Base-by-base conservation (phyloP, 2,329 filamentous ascomycete species). In the Clarireedia sp. region DNA sequence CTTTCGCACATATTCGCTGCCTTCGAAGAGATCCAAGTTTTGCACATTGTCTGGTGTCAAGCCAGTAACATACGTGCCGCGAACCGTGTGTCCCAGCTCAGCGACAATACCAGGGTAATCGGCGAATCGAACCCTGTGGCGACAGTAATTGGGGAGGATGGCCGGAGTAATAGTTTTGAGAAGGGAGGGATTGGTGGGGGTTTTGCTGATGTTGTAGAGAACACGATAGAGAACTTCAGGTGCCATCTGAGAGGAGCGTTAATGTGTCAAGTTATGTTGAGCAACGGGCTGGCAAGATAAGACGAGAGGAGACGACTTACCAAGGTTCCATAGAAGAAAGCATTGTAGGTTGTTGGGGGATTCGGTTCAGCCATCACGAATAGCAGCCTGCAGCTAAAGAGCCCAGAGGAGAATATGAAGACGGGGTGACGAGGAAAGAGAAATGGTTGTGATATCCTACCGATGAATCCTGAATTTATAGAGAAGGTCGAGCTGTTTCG, bases 171-270 rank as follows among this genome's bases (percentile, higher is more conserved):
- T 80, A 59, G 81, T 81, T 26, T 23, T 21, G 16, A 19, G 43
- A 37, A 92, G 74, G 47, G 80, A 37, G 8, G 53, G 21, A 19
- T 55, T 21, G 71, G 12, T 70, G 69, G 54, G 21, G 54, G 57
- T 72, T 73, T 67, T 78, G 77, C 38, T 45, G 5, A 66, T 59
- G 77, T 75, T n/a, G 67, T 66, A 89, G 70, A 89, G 89, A 44
- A 96, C 90, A 36, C 87, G 86, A 73, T 87, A 86, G 63, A 97
- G 89, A 65, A 97, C 85, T 66, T 87, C 82, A 0, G 87, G 83
- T n/a, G 86, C 87, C 90, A 96, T 96, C 67, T 78, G 48, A 33
- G 9, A 9, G 21, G 3, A 2, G 6, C 5, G 23, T 57, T 29
- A 57, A 54, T 54, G 47, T 38, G 41, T 19, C 3, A 9, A 40